A percentile compares a stretch with the other conserved stretches of the same genome.
phyloP scores from a whole-genome alignment of 1,284 basidiomycete species.

The Leccinum solheimii region DNA sequence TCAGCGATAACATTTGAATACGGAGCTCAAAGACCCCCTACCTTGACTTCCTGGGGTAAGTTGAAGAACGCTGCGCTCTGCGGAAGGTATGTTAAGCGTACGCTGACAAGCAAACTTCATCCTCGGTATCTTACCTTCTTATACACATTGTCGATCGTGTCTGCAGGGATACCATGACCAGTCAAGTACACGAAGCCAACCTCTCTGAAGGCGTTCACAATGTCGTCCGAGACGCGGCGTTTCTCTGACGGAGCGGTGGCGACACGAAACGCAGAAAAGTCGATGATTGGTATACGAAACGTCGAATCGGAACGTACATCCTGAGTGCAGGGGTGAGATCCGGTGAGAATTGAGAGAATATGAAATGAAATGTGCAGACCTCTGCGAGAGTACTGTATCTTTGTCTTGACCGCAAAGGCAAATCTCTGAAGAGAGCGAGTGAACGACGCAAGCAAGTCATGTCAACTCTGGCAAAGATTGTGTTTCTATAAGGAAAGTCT shows the following conservation, averaged over 20 bases:
- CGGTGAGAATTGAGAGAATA: not conserved
- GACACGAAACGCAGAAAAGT: constrained; percentile 68
- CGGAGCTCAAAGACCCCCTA: constrained; percentile 20
- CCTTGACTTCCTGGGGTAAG: constrained; percentile 65
- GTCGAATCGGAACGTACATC: constrained; percentile 30
- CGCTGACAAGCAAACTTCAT: not conserved
- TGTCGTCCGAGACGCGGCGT: constrained; percentile 61
- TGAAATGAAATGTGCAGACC: constrained; percentile 9
- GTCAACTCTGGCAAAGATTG: not conserved
- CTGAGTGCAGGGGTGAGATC: constrained; percentile 15
- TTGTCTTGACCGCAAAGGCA: constrained; percentile 5
- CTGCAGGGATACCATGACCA: constrained; percentile 63
- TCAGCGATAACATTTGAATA: not conserved
- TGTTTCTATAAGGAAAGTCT: not conserved
- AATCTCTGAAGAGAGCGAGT: constrained; percentile 8
- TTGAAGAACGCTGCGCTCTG: constrained; percentile 76
- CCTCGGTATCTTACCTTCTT: constrained; percentile 47
- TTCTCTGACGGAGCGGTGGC: constrained; percentile 55
- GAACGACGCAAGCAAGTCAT: constrained; percentile 23
- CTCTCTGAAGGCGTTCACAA: constrained; percentile 77
- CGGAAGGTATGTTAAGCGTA: not conserved
- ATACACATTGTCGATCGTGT: constrained; percentile 57
- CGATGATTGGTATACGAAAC: constrained; percentile 71
- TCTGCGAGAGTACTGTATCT: constrained; percentile 28
- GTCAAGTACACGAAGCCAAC: constrained; percentile 75